These are phyloP conservation scores for Wickerhamomyces sp. DNA, from an alignment of 1,139 yeast species.

Conservation along the genomic window DNA sequence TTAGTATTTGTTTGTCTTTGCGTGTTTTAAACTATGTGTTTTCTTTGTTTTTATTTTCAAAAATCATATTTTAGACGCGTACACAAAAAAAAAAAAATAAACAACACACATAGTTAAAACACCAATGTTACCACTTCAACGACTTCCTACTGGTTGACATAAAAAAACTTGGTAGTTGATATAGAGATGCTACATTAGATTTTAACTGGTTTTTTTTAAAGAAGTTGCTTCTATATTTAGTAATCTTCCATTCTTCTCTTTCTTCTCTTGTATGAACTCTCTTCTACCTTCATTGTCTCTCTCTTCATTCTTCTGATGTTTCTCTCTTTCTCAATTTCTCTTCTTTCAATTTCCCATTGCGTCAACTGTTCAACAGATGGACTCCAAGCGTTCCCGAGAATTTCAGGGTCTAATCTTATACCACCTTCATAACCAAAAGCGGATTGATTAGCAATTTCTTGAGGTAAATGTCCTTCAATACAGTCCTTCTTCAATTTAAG, in stretches of 20 bases:
- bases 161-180: no score
- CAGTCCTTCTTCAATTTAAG: slow-evolving; percentile 77
- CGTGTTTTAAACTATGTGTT: no score
- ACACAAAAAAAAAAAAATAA: no score
- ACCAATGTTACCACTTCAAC: no score
- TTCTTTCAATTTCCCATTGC: slow-evolving; percentile 89
- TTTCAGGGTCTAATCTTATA: slow-evolving; percentile 53
- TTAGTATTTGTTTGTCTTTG: no score
- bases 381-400: slow-evolving; percentile 75
- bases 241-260: slow-evolving; percentile 51
- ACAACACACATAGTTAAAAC: no score
- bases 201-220: no score
- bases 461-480: slow-evolving; percentile 71
- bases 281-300: slow-evolving; percentile 70
- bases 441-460: slow-evolving; percentile 51
- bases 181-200: no score
- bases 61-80: no score
- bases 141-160: no score
- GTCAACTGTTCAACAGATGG: slow-evolving; percentile 84
- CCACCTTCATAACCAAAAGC: slow-evolving; percentile 61
- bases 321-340: slow-evolving; percentile 94
- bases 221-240: slow-evolving; percentile 33
- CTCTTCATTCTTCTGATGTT: slow-evolving; percentile 87
- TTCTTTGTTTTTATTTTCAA: no score
- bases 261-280: slow-evolving; percentile 41